Evolutionary conservation across 441 rosid species (phyloP).

Genomic region (Populus hybrid): DNA sequence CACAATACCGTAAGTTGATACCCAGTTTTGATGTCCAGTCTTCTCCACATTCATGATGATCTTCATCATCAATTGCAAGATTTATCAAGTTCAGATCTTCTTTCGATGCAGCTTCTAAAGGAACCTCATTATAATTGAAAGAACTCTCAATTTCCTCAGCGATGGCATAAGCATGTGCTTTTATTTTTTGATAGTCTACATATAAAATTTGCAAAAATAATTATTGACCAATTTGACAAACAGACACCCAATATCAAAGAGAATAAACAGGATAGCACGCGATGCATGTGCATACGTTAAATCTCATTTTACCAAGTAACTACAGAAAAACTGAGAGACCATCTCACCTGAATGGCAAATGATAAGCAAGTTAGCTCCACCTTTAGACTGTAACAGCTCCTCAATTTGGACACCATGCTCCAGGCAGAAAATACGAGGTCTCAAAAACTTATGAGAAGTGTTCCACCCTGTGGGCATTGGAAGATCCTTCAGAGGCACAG

Average conservation of each 20-base stretch:
- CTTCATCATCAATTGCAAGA: slow-evolving; percentile 76
- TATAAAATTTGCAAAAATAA: slow-evolving; percentile 14
- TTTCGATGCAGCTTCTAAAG: slow-evolving; percentile 55
- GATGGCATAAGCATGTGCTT: slow-evolving; percentile 73
- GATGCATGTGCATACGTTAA: background rate
- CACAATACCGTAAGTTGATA: slow-evolving; percentile 72
- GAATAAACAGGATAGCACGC: background rate
- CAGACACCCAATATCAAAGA: background rate
- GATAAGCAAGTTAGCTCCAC: slow-evolving; percentile 73
- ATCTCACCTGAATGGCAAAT: slow-evolving; percentile 95
- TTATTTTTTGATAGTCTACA: slow-evolving; percentile 91
- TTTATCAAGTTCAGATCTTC: slow-evolving; percentile 78
- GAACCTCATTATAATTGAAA: slow-evolving; percentile 64
- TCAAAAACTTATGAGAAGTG: slow-evolving; percentile 47
- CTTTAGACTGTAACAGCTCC: slow-evolving; percentile 65
- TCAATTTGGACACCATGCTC: slow-evolving; percentile 84
- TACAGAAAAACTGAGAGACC: slow-evolving; percentile 23
- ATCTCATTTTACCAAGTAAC: background rate
- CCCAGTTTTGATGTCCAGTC: slow-evolving; percentile 95
- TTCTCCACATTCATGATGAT: slow-evolving; percentile 46
- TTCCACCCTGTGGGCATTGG: slow-evolving; percentile 45
- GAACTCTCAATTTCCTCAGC: slow-evolving; percentile 67
- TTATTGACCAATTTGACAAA: background rate
- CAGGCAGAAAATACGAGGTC: slow-evolving; percentile 95
- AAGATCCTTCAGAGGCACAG: slow-evolving; percentile 32